Evolutionary conservation across 1,139 yeast species (phyloP), one percentile per base, ranked within the genome.

Genomic region (Taphrina communis): DNA sequence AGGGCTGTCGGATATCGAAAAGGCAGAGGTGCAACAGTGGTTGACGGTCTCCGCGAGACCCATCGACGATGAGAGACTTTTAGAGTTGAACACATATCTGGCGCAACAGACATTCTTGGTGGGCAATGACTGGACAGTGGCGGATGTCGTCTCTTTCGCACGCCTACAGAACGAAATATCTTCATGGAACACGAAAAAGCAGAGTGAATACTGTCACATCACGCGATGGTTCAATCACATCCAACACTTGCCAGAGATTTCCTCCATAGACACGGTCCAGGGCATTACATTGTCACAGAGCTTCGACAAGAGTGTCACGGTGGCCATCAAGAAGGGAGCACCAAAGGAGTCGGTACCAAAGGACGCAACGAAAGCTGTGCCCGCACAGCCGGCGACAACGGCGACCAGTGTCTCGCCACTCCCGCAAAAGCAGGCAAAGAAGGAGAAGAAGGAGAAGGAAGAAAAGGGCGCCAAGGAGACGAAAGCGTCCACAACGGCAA

Each of bases 201-300:
- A 84, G 70, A 84, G 85, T 68, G 42, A 51, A 65, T 79, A 80
- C 77, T 89, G 98, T 83, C 98, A 94, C 80, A 82, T 92, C 72
- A 81, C 91, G 72, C 88, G 99, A 84, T 94, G 98, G 97, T 85
- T 85, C 44, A 97, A 92, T 76, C 84, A 90, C 75, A 80, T 94
- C 72, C 97, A 94, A 81, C 85, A 87, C 77, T 69, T 57, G 19
- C 59, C 58, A 19, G 41, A 36, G n/a, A 62, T 68, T 19, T n/a
- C 59, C 11, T 35, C 60, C 38, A 46, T 35, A 55, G 19, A 14
- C 17, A 48, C 48, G 25, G 42, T 55, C 12, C 12, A 48, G 39
- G 17, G 21, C 11, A 51, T 63, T 9, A 61, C 42, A 6, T 42
- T 63, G 44, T 48, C 50, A 6, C 42, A 46, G 21, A 31, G 14